Conservation (phyloP, 768 basidiomycete genomes). For the Russula earlei region DNA sequence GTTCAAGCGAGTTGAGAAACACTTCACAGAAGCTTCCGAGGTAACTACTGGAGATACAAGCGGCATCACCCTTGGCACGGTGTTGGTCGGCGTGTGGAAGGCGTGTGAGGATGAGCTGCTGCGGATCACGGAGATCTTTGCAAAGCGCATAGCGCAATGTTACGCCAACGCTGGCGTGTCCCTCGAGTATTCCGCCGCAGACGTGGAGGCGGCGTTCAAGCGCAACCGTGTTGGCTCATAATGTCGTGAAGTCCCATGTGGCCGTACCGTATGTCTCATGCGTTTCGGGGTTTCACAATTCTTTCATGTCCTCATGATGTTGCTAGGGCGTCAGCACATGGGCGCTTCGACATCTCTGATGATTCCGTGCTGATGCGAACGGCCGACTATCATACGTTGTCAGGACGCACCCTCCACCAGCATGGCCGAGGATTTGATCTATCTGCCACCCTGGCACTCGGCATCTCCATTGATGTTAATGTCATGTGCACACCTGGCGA, state of each 20-base stretch:
- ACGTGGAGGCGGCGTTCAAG: constrained; percentile 74
- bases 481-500: background rate
- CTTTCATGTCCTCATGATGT: background rate
- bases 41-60: constrained; percentile 46
- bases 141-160: constrained; percentile 61
- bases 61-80: constrained; percentile 48
- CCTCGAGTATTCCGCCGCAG: constrained; percentile 63
- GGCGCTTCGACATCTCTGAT: background rate
- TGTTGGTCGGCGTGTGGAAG: constrained; percentile 82
- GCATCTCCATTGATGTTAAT: constrained; percentile 2
- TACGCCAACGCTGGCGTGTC: constrained; percentile 65
- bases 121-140: constrained; percentile 61
- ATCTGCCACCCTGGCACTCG: background rate
- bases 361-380: background rate
- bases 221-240: constrained; percentile 39
- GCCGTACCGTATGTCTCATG: background rate
- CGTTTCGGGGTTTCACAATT: background rate
- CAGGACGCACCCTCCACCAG: background rate
- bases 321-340: background rate
- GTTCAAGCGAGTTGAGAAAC: constrained; percentile 90
- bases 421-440: background rate
- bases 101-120: constrained; percentile 81
- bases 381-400: background rate
- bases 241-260: background rate
- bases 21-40: constrained; percentile 79